These are phyloP conservation scores for Xylaria acuta DNA, from an alignment of 495 filamentous ascomycete genomes.

Conservation along the genomic window DNA sequence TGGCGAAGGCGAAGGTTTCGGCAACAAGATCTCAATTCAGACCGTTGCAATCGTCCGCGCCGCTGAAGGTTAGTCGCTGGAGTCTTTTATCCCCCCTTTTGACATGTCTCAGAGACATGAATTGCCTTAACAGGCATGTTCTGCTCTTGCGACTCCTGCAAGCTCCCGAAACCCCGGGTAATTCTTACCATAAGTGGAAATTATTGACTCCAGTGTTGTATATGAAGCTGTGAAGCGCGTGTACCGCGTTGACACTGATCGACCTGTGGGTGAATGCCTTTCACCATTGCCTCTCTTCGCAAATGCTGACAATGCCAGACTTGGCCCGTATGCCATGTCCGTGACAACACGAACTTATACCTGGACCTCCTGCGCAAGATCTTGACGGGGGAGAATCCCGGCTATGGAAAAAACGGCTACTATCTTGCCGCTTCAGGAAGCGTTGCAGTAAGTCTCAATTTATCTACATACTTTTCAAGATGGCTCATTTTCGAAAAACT, in stretches of 20 bases:
- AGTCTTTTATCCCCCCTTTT: too few species aligned
- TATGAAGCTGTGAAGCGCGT: slow-evolving; percentile 42
- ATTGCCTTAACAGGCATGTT: too few species aligned
- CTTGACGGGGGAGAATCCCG: slow-evolving; percentile 44
- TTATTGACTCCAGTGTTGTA: too few species aligned
- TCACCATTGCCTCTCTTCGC: not conserved
- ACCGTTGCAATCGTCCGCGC: slow-evolving; percentile 54
- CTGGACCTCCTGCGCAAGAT: slow-evolving; percentile 51
- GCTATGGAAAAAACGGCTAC: slow-evolving; percentile 53
- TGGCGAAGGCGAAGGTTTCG: slow-evolving; percentile 54
- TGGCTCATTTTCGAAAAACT: not conserved
- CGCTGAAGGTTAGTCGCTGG: too few species aligned
- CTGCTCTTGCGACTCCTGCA: too few species aligned
- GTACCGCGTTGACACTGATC: slow-evolving; percentile 44
- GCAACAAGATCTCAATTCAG: slow-evolving; percentile 58
- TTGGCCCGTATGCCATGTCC: slow-evolving; percentile 58
- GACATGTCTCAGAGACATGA: too few species aligned
- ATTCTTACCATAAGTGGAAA: too few species aligned
- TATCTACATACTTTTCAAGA: not conserved
- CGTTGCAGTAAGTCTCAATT: slow-evolving; percentile 37
- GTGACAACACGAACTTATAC: slow-evolving; percentile 53
- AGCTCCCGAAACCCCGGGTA: too few species aligned
- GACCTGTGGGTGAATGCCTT: slow-evolving; percentile 38
- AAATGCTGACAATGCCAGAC: slow-evolving; percentile 35
- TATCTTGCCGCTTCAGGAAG: slow-evolving; percentile 56